Evolutionary conservation across 1,284 basidiomycete species (phyloP), one percentile per base, ranked within the genome.

Genomic region (Anthracocystis walkeri): DNA sequence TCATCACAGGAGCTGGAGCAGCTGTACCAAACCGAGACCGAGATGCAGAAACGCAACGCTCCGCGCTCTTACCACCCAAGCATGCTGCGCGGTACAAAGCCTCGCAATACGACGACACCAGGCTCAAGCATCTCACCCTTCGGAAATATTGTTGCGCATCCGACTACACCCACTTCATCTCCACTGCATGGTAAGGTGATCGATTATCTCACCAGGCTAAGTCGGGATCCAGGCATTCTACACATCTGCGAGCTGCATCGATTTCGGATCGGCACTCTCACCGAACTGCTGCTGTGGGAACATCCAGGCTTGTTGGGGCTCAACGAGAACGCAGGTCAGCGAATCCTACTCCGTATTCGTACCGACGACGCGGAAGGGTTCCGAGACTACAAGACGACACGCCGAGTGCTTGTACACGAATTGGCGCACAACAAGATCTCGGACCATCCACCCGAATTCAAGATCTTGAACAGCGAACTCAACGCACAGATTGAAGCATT

Each of bases 401-500:
- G 82, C 31, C 48, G 69, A 11, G 82, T 84, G 4, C 66, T 84
- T 5, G 56, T 84, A 23, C 82, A 84, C 57, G 82, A 84, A 57
- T 49, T 84, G 41, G 79, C 78, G 4, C 82, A 84, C 64, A 84
- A 79, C 70, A 69, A 62, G 54, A 66, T 83, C 16, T 29, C 62
- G 8, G 80, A 77, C 12, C 82, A 84, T 58, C 79, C 81, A 5
- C 74, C 71, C 29, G 82, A 78, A 50, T 84, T 84, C 67, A 84
- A 83, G 57, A 67, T 74, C 5, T 64, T 83, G 21, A 83, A 83
- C 58, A 74, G 70, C 65, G 56, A 78, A 66, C 62, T 84, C 25
- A 84, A 84, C 45, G 71, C 73, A 1, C 76, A 84, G 64, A 71
- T 84, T 7, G 77, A 71, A 25, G 75, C 77, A 7, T 82, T 65